A percentile compares a stretch with the other conserved stretches of the same genome.
phyloP scores from a whole-genome alignment of 805 yeast genomes.

The Schwanniomyces pseudopolymorphus region DNA sequence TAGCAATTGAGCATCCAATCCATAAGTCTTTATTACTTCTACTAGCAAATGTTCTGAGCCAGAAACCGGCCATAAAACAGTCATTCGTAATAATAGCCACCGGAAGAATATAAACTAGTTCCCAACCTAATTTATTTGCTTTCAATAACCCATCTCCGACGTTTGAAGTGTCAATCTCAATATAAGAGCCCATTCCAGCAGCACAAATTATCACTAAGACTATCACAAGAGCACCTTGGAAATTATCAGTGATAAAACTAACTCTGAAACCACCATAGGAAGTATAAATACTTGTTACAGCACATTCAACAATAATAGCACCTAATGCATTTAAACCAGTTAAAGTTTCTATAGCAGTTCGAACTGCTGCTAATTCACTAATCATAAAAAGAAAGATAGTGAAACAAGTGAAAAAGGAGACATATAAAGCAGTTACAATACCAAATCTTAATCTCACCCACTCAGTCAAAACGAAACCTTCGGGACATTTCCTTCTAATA shows the following conservation, averaged over 20 bases:
- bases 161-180: slow-evolving; percentile 60
- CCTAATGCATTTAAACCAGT: slow-evolving; percentile 80
- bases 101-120: slow-evolving; percentile 75
- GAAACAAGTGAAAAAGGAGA: slow-evolving; percentile 78
- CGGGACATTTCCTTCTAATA: slow-evolving; percentile 75
- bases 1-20: slow-evolving; percentile 75
- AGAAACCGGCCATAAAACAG: slow-evolving; percentile 86
- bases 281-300: slow-evolving; percentile 84
- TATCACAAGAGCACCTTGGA: slow-evolving; percentile 77
- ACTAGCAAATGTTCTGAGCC: slow-evolving; percentile 93
- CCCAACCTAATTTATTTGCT: slow-evolving; percentile 81
- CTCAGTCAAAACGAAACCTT: slow-evolving; percentile 88
- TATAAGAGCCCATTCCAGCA: slow-evolving; percentile 74
- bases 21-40: slow-evolving; percentile 69
- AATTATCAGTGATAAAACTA: slow-evolving; percentile 81
- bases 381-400: slow-evolving; percentile 87
- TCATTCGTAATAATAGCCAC: slow-evolving; percentile 90
- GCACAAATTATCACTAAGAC: slow-evolving; percentile 67
- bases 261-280: slow-evolving; percentile 86
- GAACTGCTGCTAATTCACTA: slow-evolving; percentile 79
- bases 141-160: slow-evolving; percentile 67
- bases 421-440: slow-evolving; percentile 62
- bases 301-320: slow-evolving; percentile 80
- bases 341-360: slow-evolving; percentile 71
- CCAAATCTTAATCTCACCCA: slow-evolving; percentile 92